Evolutionary conservation across 176 grass and related monocot genomes (phyloP), one percentile per base, ranked within the genome.

Genomic region (Puccinellia tenuiflora): DNA sequence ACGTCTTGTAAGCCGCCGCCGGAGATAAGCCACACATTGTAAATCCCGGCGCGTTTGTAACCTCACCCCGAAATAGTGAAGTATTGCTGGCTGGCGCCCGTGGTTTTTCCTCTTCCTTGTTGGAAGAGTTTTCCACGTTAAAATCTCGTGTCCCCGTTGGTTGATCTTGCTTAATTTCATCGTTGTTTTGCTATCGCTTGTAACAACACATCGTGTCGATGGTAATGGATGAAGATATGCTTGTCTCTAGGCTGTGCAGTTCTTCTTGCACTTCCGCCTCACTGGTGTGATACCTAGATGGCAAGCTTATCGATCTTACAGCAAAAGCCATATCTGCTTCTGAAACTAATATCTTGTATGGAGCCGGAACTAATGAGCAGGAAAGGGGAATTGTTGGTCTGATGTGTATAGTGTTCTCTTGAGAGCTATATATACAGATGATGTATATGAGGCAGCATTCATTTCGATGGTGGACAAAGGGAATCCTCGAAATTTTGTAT

Each of bases 291-390:
- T 80, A 79, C 82, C 82, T 84, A 39, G 82, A 84, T 29, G 82
- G 82, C 82, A 84, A 29, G 43, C 82, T 84, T 66, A 76, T 66
- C 15, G 82, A 84, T 26, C 82, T 84, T 39, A 76, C n/a, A 50
- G 74, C 71, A 73, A 18, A 76, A 66, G 59, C 57, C 82, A 84
- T 84, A 33, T 51, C 9, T 65, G 69, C 31, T 75, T 16, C n/a
- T 12, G 9, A 26, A 21, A 83, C 16, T 40, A 31, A 20, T 76
- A n/a, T 84, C 37, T n/a, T 75, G 68, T 63, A 17, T 52, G 21
- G 56, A 29, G 30, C 20, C 20, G 11, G 37, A 40, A 21, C n/a
- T 52, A 34, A 43, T 38, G 70, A 46, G n/a, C 62, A 76, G 51
- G 67, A 66, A 18, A 84, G 71, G 37, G 33, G 33, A 54, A 9